phyloP scores from a whole-genome alignment of 345 rosid species.

The Moricandia moricandioides region DNA sequence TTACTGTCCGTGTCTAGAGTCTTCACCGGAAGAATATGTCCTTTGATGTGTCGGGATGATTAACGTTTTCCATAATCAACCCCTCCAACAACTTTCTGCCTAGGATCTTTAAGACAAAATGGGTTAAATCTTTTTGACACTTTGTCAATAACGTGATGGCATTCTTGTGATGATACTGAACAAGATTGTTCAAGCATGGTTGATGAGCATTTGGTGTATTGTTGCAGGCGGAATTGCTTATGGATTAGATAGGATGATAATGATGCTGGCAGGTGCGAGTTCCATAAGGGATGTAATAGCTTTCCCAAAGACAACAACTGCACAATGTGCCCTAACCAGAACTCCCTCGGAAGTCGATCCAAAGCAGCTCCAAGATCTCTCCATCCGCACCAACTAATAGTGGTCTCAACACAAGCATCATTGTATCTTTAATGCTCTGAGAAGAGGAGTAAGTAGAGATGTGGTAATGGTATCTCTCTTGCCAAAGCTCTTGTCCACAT shows the following conservation, averaged over 20 bases:
- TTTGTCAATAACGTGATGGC: neutral
- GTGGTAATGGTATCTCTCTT: neutral
- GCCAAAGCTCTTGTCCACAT: slow-evolving; percentile 11
- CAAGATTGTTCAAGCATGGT: slow-evolving; percentile 17
- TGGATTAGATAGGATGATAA: slow-evolving; percentile 90
- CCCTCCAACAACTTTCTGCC: too few species aligned
- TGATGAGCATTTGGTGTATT: slow-evolving; percentile 12
- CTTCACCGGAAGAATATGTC: too few species aligned
- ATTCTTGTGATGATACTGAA: neutral
- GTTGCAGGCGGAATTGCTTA: slow-evolving; percentile 85
- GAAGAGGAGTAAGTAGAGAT: neutral
- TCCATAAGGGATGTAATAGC: slow-evolving; percentile 96
- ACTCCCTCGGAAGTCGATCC: slow-evolving; percentile 95
- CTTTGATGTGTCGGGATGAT: too few species aligned
- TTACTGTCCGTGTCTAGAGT: too few species aligned
- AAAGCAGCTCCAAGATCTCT: slow-evolving; percentile 74
- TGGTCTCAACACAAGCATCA: slow-evolving; percentile 14
- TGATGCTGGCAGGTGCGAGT: slow-evolving; percentile 73
- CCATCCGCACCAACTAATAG: slow-evolving; percentile 44
- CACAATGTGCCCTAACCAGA: slow-evolving; percentile 86
- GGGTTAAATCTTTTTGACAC: too few species aligned
- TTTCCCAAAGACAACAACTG: slow-evolving; percentile 91
- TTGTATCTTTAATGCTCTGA: neutral
- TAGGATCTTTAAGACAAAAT: too few species aligned
- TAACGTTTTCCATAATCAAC: too few species aligned